Conservation (phyloP, 2,329 filamentous ascomycete genomes). For the Dothistroma septosporum region DNA sequence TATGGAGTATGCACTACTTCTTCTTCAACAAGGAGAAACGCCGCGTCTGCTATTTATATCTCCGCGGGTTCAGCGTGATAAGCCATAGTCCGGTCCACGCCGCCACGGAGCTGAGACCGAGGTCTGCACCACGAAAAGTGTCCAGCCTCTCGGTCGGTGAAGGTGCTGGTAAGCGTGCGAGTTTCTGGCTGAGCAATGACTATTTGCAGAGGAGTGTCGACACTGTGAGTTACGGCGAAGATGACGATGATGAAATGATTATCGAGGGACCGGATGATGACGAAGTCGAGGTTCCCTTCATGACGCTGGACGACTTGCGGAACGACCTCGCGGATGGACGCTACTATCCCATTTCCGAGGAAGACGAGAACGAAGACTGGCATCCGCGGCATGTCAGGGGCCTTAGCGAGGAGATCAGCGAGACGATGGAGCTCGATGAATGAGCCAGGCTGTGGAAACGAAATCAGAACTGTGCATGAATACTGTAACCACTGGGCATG, state of each 20-base stretch:
- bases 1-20: conserved; percentile 96
- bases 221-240: conserved; percentile 28
- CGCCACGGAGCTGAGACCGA: conserved; percentile 43
- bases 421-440: conserved; percentile 31
- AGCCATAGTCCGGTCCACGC: conserved; percentile 55
- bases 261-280: conserved; percentile 27
- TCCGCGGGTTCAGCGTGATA: conserved; percentile 79
- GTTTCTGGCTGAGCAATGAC: conserved; percentile 79
- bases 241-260: conserved; percentile 33
- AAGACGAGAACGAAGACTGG: conserved; percentile 17
- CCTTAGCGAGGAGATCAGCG: conserved; percentile 33
- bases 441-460: background rate
- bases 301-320: conserved; percentile 35
- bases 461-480: background rate
- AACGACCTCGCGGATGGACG: conserved; percentile 32
- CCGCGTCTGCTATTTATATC: conserved; percentile 88
- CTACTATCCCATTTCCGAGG: conserved; percentile 24
- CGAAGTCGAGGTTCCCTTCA: conserved; percentile 34
- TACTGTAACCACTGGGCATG: background rate
- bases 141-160: conserved; percentile 38
- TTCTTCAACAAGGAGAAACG: conserved; percentile 94
- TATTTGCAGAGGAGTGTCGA: conserved; percentile 33
- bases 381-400: conserved; percentile 23
- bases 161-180: conserved; percentile 73
- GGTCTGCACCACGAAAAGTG: conserved; percentile 25